Evolutionary conservation across 352 stramenopile genomes (phyloP).

Genomic region (Globisporangium irregulare): DNA sequence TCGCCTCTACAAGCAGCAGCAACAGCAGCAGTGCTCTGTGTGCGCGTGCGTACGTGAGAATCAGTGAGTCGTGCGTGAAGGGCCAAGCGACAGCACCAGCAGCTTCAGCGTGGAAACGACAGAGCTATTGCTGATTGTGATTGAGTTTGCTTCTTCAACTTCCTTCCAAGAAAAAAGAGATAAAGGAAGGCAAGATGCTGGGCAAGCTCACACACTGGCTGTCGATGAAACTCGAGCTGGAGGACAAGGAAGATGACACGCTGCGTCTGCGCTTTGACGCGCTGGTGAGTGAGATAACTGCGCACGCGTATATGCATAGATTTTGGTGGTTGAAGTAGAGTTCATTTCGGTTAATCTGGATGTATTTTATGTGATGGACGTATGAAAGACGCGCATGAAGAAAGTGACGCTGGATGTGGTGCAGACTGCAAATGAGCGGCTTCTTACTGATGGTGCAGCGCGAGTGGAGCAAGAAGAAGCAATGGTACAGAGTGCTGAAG

Average conservation of each 20-base stretch:
- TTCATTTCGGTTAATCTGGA: not conserved
- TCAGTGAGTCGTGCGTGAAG: not conserved
- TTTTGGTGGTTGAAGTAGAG: not conserved
- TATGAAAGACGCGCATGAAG: constrained; percentile 54
- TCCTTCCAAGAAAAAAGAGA: not conserved
- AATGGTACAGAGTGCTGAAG: not conserved
- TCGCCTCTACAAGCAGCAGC: not conserved
- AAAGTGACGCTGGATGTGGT: constrained; percentile 60
- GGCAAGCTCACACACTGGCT: constrained; percentile 67
- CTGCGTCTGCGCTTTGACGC: constrained; percentile 57
- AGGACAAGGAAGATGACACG: constrained; percentile 49
- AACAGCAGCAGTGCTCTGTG: not conserved
- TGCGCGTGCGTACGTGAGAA: not conserved
- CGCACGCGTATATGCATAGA: not conserved
- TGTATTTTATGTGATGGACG: constrained; percentile 1
- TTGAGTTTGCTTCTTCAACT: not conserved
- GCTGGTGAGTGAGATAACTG: constrained; percentile 34
- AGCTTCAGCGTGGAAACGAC: not conserved
- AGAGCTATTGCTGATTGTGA: not conserved
- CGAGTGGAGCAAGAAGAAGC: not conserved
- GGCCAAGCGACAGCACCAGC: not conserved
- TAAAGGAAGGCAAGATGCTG: constrained; percentile 34
- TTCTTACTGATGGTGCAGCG: constrained; percentile 6
- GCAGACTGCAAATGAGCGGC: constrained; percentile 29
- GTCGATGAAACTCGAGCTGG: constrained; percentile 52